Evolutionary conservation across 2,329 filamentous ascomycete genomes (phyloP).

Genomic region (Gyromitra esculenta): DNA sequence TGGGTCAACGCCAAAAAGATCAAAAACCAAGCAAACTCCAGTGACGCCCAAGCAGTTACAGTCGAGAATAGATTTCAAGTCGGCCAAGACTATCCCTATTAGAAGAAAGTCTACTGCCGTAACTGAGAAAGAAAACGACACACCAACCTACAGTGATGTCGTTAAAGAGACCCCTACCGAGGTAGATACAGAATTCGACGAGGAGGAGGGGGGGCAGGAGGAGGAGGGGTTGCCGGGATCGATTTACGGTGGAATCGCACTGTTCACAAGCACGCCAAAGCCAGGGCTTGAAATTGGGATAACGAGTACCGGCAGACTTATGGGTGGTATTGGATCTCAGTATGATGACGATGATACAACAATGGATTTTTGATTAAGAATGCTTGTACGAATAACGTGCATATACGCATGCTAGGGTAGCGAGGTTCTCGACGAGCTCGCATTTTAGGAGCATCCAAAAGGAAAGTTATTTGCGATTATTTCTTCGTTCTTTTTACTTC

Average conservation of each 20-base stretch:
- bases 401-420: not conserved
- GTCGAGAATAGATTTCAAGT: constrained; percentile 35
- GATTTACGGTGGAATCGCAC: constrained; percentile 31
- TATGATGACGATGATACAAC: constrained; percentile 50
- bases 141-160: constrained; percentile 11
- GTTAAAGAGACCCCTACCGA: constrained; percentile 33
- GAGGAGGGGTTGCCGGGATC: constrained; percentile 8
- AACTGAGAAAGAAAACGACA: constrained; percentile 31
- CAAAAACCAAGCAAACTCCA: constrained; percentile 36
- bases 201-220: not conserved
- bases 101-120: constrained; percentile 9
- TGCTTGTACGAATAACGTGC: not conserved
- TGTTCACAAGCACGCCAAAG: constrained; percentile 43
- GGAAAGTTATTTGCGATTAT: not conserved
- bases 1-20: constrained; percentile 41
- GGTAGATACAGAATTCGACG: constrained; percentile 29
- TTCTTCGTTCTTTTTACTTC: constrained; percentile 6
- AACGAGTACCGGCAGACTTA: constrained; percentile 34
- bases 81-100: constrained; percentile 21
- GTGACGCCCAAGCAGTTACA: constrained; percentile 33
- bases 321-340: constrained; percentile 45
- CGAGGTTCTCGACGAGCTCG: not conserved
- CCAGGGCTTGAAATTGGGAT: constrained; percentile 33
- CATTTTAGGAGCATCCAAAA: not conserved
- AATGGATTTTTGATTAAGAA: constrained; percentile 46